Base-by-base conservation (phyloP, 176 grass and related monocot genomes). In the Paspalum notatum region DNA sequence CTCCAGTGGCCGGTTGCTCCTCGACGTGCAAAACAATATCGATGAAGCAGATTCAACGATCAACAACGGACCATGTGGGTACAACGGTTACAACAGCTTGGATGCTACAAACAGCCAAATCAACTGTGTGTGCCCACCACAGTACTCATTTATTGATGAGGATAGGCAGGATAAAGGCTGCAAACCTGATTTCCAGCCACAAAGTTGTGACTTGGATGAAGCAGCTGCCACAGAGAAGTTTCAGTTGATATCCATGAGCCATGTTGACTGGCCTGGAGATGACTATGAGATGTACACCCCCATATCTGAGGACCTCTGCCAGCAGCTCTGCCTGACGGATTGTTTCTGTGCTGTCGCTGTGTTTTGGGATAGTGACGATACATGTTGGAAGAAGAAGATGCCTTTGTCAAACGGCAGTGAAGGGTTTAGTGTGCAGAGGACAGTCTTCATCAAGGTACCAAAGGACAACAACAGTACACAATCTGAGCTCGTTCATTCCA, bases 301-400 rank as follows among this genome's bases (percentile, higher is more conserved):
- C 2, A 39, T 87, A 8, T 52, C 18, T 40, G 12, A 75, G 67
- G 15, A 45, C 6, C 24, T 4, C 1, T 94, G 92, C 22, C 12
- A 24, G 32, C 11, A 82, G 3, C 53, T 79, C 15, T 94, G 86
- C 21, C 56, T 94, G 51, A 42, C 9, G 3, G 92, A 89, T 66
- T 94, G 89, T 40, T 85, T 94, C 20, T 91, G 89, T n/a, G 72
- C 49, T 0, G 20, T 74, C 0, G 80, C 85, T 9, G 74, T 84
- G 18, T 91, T 26, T 15, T 0, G 9, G 9, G 32, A 38, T 0
- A 13, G 17, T 0, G 13, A 50, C 5, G 54, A 5, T 1, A 45
- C 40, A 20, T 91, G 88, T 58, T 88, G 79, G 79, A 94, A 94
- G 82, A 94, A 88, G 42, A 94, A 84, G 83, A 62, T 74, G 12